Evolutionary conservation across 805 yeast genomes (phyloP).

Genomic region (Pichia paraexigua): DNA sequence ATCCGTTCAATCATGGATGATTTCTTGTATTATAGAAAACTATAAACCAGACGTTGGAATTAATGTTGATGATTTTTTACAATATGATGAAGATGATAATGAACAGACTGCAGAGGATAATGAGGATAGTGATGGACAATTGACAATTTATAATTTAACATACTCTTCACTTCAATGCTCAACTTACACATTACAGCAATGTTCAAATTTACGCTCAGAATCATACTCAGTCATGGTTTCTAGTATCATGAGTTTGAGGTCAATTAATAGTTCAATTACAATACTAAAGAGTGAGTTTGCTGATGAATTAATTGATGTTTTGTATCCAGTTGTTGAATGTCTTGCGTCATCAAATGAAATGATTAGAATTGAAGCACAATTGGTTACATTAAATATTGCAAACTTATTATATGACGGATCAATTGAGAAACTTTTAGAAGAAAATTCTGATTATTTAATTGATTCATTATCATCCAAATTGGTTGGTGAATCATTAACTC

Average conservation of each 20-base stretch:
- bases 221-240: slow-evolving; percentile 11
- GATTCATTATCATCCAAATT: slow-evolving; percentile 70
- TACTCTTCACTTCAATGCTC: slow-evolving; percentile 32
- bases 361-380: slow-evolving; percentile 44
- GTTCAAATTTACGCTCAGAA: slow-evolving; percentile 17
- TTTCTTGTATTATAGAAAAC: slow-evolving; percentile 16
- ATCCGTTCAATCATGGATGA: slow-evolving; percentile 33
- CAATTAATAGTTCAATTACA: slow-evolving; percentile 31
- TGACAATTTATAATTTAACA: slow-evolving; percentile 13
- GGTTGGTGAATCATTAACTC: slow-evolving; percentile 63
- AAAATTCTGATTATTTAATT: slow-evolving; percentile 72
- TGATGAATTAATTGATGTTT: slow-evolving; percentile 56
- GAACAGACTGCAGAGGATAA: slow-evolving; percentile 13
- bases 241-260: slow-evolving; percentile 33
- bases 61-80: slow-evolving; percentile 16
- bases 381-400: slow-evolving; percentile 45
- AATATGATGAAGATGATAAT: slow-evolving; percentile 24
- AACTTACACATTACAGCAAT: slow-evolving; percentile 34
- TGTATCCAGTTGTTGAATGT: slow-evolving; percentile 67
- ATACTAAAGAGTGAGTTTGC: slow-evolving; percentile 34
- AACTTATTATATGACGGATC: slow-evolving; percentile 47
- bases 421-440: slow-evolving; percentile 44
- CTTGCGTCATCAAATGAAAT: slow-evolving; percentile 48
- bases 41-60: not conserved
- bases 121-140: slow-evolving; percentile 5